These are phyloP conservation scores for Zoysia pacifica DNA, from an alignment of 176 grass and related monocot genomes.

Conservation along the genomic window DNA sequence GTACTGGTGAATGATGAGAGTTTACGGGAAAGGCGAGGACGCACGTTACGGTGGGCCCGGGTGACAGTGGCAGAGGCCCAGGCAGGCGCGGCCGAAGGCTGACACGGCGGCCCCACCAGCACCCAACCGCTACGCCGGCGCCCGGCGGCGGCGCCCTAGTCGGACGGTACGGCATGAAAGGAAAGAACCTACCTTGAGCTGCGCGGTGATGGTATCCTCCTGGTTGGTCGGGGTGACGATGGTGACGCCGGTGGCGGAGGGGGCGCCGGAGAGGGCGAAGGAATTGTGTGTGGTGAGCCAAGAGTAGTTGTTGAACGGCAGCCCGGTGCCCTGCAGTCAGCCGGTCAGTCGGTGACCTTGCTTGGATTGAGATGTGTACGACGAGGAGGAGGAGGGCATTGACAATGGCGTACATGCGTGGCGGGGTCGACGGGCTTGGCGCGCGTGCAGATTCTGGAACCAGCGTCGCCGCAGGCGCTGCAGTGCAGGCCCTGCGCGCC, in stretches of 20 bases:
- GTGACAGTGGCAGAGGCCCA: no score
- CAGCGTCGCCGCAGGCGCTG: conserved; percentile 54
- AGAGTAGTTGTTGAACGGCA: conserved; percentile 85
- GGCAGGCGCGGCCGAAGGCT: background rate
- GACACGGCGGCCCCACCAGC: background rate
- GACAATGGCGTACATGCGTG: conserved; percentile 30
- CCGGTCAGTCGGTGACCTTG: background rate
- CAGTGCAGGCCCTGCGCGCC: conserved; percentile 56
- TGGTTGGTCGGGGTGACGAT: conserved; percentile 63
- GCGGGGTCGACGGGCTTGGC: conserved; percentile 54
- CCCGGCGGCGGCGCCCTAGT: background rate
- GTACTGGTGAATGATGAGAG: no score
- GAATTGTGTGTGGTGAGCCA: conserved; percentile 99
- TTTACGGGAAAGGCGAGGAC: background rate
- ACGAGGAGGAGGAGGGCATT: background rate
- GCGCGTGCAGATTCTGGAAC: conserved; percentile 58
- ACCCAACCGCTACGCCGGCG: background rate
- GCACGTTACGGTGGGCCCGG: background rate
- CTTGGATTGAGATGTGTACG: background rate
- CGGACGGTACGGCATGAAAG: background rate
- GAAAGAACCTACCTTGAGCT: conserved; percentile 51
- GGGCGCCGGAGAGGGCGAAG: conserved; percentile 54
- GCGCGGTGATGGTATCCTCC: conserved; percentile 77
- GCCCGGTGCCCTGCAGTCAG: conserved; percentile 40
- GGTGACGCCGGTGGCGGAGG: conserved; percentile 44